Percentiles rank a stretch among this genome's conserved stretches.
Conservation (phyloP, 768 basidiomycete genomes). For the Agrocybe praecox region DNA sequence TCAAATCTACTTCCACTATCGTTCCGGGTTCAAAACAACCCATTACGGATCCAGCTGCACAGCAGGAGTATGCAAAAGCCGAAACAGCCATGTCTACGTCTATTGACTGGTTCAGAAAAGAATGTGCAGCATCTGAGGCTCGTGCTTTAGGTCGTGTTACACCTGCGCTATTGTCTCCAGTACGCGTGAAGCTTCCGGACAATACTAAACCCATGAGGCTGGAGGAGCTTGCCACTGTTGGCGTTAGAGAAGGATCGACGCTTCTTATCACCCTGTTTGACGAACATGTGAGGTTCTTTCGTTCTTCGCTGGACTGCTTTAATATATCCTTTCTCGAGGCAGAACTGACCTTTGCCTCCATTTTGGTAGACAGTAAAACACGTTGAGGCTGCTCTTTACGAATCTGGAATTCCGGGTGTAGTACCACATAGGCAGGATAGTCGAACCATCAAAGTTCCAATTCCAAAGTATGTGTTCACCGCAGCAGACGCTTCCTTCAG, state of each 20-base stretch:
- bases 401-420: conserved; percentile 72
- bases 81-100: conserved; percentile 64
- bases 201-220: conserved; percentile 43
- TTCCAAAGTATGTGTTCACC: conserved; percentile 71
- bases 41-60: conserved; percentile 54
- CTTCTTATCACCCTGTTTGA: conserved; percentile 79
- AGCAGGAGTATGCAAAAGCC: conserved; percentile 61
- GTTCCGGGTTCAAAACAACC: conserved; percentile 70
- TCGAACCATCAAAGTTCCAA: conserved; percentile 76
- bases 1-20: conserved; percentile 57
- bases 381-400: conserved; percentile 75
- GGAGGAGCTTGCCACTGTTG: conserved; percentile 79
- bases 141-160: conserved; percentile 80
- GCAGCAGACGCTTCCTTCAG: no score
- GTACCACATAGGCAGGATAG: conserved; percentile 71
- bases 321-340: background rate
- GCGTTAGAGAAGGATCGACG: conserved; percentile 75
- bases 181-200: conserved; percentile 57
- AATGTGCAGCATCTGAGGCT: conserved; percentile 70
- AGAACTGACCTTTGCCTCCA: background rate
- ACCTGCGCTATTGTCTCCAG: conserved; percentile 67
- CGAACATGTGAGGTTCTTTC: conserved; percentile 58
- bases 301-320: background rate
- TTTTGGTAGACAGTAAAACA: conserved; percentile 69
- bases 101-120: conserved; percentile 78